These are phyloP conservation scores for Yamadazyma sp. DNA, from an alignment of 805 yeast species.

Conservation along the genomic window DNA sequence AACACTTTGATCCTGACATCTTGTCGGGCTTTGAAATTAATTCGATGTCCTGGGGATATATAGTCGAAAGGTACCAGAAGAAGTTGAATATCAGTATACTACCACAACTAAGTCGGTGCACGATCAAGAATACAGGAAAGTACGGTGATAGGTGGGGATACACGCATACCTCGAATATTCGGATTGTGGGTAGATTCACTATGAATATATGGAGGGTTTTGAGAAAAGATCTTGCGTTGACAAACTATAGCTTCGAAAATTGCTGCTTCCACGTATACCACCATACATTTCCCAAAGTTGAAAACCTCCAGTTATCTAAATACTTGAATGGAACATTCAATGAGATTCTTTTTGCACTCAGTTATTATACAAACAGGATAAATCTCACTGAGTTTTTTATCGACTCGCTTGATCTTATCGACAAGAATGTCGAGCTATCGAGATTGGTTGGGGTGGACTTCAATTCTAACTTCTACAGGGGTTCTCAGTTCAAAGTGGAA, in stretches of 20 bases:
- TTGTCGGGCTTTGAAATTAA: conserved; percentile 84
- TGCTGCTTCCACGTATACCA: conserved; percentile 69
- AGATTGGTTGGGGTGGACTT: conserved; percentile 88
- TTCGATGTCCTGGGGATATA: conserved; percentile 84
- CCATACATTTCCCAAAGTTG: conserved; percentile 63
- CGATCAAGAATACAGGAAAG: conserved; percentile 47
- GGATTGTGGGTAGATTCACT: conserved; percentile 77
- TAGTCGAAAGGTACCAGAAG: conserved; percentile 59
- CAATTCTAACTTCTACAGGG: conserved; percentile 81
- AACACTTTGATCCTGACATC: conserved; percentile 80
- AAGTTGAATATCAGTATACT: conserved; percentile 52
- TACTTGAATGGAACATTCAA: conserved; percentile 20
- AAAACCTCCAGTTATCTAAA: conserved; percentile 45
- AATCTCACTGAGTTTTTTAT: conserved; percentile 48
- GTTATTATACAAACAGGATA: conserved; percentile 48
- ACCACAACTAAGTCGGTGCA: conserved; percentile 62
- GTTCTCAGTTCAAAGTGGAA: conserved; percentile 94
- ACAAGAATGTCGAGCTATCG: conserved; percentile 77
- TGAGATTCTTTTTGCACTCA: conserved; percentile 35
- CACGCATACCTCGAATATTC: conserved; percentile 69
- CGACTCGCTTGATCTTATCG: conserved; percentile 61
- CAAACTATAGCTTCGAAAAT: conserved; percentile 74
- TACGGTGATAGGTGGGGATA: conserved; percentile 77
- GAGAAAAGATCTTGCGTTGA: conserved; percentile 59
- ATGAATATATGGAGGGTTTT: conserved; percentile 83